Evolutionary conservation across 2,329 filamentous ascomycete species (phyloP).

Genomic region (Microsporum audouinii): DNA sequence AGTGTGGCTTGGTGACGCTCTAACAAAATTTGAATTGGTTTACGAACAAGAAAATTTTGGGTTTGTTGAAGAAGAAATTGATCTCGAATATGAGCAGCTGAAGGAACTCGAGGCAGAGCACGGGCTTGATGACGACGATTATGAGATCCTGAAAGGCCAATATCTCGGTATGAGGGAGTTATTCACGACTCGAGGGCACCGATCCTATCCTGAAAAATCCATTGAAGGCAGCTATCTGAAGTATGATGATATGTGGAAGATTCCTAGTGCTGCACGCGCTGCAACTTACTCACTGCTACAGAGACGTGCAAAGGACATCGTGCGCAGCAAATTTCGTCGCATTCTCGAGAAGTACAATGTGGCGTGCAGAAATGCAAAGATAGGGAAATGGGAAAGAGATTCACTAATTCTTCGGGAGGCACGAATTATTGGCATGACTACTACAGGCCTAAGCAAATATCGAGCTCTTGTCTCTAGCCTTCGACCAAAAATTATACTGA

Average conservation of each 20-base stretch:
- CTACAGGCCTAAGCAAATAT: conserved; percentile 72
- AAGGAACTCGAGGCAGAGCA: conserved; percentile 50
- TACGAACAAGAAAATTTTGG: conserved; percentile 40
- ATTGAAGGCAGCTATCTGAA: conserved; percentile 26
- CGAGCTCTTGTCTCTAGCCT: conserved; percentile 56
- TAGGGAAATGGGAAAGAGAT: conserved; percentile 50
- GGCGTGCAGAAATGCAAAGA: conserved; percentile 43
- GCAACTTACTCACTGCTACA: conserved; percentile 57
- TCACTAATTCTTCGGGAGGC: conserved; percentile 49
- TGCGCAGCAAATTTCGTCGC: conserved; percentile 39
- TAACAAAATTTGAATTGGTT: conserved; percentile 36
- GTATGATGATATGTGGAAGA: conserved; percentile 48
- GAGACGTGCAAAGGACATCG: conserved; percentile 39
- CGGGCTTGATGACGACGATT: conserved; percentile 43
- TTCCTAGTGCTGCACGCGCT: conserved; percentile 47
- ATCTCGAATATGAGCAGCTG: conserved; percentile 50
- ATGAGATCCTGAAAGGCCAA: conserved; percentile 40
- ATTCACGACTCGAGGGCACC: conserved; percentile 21
- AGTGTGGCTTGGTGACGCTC: conserved; percentile 47
- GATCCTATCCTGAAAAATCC: conserved; percentile 22
- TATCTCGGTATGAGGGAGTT: conserved; percentile 35
- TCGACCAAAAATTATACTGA: conserved; percentile 55
- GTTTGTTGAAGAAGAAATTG: conserved; percentile 48
- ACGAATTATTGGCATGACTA: conserved; percentile 57
- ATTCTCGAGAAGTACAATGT: conserved; percentile 42